These are phyloP conservation scores for Speleostelium caveatum DNA, from an alignment of 78 protist species.

Conservation along the genomic window DNA sequence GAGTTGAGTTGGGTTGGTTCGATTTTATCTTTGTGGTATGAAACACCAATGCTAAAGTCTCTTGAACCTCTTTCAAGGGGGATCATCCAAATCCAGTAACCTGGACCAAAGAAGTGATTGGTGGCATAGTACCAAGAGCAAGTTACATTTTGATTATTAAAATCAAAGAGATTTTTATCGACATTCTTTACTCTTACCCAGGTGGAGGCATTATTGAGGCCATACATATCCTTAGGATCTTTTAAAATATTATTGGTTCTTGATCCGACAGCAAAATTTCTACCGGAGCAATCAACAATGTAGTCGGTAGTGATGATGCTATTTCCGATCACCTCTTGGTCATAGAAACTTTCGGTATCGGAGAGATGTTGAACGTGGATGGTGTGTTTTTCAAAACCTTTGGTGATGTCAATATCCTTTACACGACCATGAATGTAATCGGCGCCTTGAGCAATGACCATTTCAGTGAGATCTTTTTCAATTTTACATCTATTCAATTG, in stretches of 20 bases:
- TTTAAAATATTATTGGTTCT: constrained; percentile 51
- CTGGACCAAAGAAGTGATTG: constrained; percentile 75
- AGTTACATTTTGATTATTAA: constrained; percentile 27
- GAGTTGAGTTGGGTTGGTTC: constrained; percentile 43
- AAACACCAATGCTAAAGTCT: constrained; percentile 63
- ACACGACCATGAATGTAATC: constrained; percentile 59
- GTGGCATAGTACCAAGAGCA: constrained; percentile 44
- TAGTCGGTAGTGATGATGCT: constrained; percentile 45
- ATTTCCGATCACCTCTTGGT: constrained; percentile 14
- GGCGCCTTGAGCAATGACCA: constrained; percentile 28
- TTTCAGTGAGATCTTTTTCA: constrained; percentile 30
- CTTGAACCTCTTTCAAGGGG: constrained; percentile 50
- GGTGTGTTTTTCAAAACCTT: not conserved
- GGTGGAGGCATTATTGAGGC: constrained; percentile 28
- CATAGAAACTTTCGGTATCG: constrained; percentile 26
- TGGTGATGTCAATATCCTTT: constrained; percentile 28
- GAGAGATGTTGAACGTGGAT: constrained; percentile 25
- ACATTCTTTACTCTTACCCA: constrained; percentile 53
- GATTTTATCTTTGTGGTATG: constrained; percentile 53
- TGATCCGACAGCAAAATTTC: constrained; percentile 47
- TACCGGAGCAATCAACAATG: constrained; percentile 34
- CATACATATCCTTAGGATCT: constrained; percentile 52
- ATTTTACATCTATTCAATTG: constrained; percentile 67
- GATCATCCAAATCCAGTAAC: constrained; percentile 77
- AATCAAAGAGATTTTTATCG: constrained; percentile 26